Conservation (phyloP, 805 yeast species). For the Cyberlindnera mrakii region DNA sequence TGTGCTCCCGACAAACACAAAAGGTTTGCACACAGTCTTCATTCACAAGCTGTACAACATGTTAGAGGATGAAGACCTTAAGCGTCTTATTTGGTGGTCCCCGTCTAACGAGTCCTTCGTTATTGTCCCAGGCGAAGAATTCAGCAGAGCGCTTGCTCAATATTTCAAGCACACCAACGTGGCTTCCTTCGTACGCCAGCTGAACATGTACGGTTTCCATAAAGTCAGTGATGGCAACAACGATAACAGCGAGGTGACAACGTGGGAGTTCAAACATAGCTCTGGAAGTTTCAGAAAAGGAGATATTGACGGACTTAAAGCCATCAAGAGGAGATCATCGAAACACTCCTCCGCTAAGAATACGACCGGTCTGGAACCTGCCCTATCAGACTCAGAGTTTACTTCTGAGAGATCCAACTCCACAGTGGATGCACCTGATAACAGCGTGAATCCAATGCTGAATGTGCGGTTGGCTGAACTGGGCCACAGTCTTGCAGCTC, state of each 20-base stretch:
- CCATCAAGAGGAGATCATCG: conserved; percentile 74
- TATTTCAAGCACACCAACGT: conserved; percentile 80
- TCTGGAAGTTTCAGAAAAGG: conserved; percentile 77
- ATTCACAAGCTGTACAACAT: conserved; percentile 87
- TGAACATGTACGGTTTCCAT: conserved; percentile 68
- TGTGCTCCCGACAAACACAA: conserved; percentile 18
- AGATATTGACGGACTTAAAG: conserved; percentile 63
- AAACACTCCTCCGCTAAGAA: conserved; percentile 23
- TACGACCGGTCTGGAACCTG: conserved; percentile 3
- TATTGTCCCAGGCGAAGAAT: conserved; percentile 82
- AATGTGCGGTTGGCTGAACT: conserved; percentile 31
- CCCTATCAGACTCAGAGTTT: conserved; percentile 16
- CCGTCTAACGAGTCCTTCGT: conserved; percentile 64
- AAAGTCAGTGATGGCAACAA: conserved; percentile 39
- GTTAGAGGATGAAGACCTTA: conserved; percentile 71
- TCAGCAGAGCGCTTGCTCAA: conserved; percentile 59
- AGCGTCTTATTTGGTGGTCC: conserved; percentile 85
- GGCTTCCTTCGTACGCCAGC: conserved; percentile 71
- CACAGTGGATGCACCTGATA: conserved; percentile 9
- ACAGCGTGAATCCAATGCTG: conserved; percentile 17
- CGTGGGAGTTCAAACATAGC: conserved; percentile 89
- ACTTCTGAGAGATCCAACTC: conserved; percentile 18
- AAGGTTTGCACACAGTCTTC: conserved; percentile 47
- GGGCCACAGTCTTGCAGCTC: conserved; percentile 29
- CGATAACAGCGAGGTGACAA: conserved; percentile 15